Evolutionary conservation across 257 asterid genomes (phyloP).

Genomic region (Fraxinus excelsior): DNA sequence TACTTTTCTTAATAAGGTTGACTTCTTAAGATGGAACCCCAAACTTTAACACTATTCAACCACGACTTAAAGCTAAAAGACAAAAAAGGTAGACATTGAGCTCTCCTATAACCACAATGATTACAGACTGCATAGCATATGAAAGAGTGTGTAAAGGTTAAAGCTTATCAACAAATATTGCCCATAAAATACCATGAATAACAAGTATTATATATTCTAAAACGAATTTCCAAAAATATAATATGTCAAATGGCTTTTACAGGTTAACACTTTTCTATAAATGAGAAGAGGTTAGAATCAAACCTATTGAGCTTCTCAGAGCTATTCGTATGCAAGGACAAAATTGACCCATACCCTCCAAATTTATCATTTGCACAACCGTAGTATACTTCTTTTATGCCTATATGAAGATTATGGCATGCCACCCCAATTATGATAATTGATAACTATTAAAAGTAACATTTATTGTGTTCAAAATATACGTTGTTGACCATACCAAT

Average conservation of each 20-base stretch:
- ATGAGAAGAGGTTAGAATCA: slow-evolving; percentile 20
- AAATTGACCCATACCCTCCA: slow-evolving; percentile 93
- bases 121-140: background rate
- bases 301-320: slow-evolving; percentile 47
- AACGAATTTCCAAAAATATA: background rate
- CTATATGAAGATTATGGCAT: slow-evolving; percentile 34
- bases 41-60: too few species aligned
- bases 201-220: background rate
- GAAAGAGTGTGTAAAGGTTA: background rate
- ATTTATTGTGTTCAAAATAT: slow-evolving; percentile 15
- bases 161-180: background rate
- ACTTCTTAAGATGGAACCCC: too few species aligned
- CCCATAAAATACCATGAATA: slow-evolving; percentile 14
- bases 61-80: background rate
- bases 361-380: slow-evolving; percentile 95
- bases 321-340: slow-evolving; percentile 61
- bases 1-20: too few species aligned
- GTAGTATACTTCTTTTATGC: slow-evolving; percentile 67
- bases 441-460: slow-evolving; percentile 19
- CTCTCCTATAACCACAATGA: background rate
- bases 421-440: slow-evolving; percentile 19
- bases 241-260: background rate
- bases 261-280: slow-evolving; percentile 16
- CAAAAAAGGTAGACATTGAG: background rate
- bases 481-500: slow-evolving; percentile 49